Base-by-base conservation (phyloP, 2,329 filamentous ascomycete species). In the Zymoseptoria ardabiliae region DNA sequence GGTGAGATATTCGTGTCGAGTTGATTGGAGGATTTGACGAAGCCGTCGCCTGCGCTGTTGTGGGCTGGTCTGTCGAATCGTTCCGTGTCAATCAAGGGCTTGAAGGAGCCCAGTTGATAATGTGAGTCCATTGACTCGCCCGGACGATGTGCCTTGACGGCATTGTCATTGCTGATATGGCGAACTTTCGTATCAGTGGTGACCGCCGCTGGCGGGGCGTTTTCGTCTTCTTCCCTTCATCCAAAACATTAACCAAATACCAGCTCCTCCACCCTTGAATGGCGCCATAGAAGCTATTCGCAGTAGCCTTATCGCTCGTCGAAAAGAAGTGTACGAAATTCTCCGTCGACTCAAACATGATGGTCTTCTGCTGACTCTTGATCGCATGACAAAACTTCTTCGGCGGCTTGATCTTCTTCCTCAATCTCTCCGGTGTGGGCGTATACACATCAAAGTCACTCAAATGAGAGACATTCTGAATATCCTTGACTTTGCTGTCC, bases 301-400 rank as follows among this genome's bases (percentile, higher is more conserved):
- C 90, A 0, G 85, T 74, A 1, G 77, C 72, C 4, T 81, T 77
- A 67, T 97, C 90, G 51, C 90, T 90, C 1, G 88, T 90, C 60
- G 85, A 87, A 76, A 97, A 96, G 75, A 93, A 96, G 70, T 97
- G 93, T 2, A 96, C 89, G 70, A 91, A 97, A 66, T 93, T 93
- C 55, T 89, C 86, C 2, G 87, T 89, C 57, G 87, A 87, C 57
- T 91, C 77, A 69, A 97, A 97, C 69, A 96, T 86, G 59, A 84
- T 85, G 0, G 88, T 88, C 74, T 93, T 96, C 70, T 96, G 88
- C 76, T 96, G 91, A 67, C 90, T 95, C 75, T 96, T 97, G 67
- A 97, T 82, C 0, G 91, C 92, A 69, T 89, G 93, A 75, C 90
- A 96, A 66, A 86, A 81, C 70, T 87, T 89, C 74, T 94, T 96